Base-by-base conservation (phyloP, 108 stramenopile species). In the Fistulifera solaris region DNA sequence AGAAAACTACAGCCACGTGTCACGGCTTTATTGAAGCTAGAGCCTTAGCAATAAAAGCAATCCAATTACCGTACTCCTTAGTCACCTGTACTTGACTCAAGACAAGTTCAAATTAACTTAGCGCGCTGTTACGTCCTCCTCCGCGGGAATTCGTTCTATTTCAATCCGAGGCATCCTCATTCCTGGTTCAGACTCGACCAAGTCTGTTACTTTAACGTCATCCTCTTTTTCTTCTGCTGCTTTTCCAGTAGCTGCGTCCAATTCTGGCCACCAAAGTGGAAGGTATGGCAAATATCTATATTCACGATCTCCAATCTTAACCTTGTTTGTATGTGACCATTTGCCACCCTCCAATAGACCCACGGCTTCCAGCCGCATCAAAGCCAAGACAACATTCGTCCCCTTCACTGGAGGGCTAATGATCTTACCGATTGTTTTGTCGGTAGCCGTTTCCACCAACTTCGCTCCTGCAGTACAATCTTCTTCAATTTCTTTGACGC, bases 221-320 rank as follows among this genome's bases (percentile, higher is more conserved):
- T 53, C 48, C 0, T 60, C 53, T 3, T 41, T 60, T 35, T 49
- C 52, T 25, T 65, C 58, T 54, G 78, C 77, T 23, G 77, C 83
- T 47, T 91, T 91, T 22, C 89, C 89, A 25, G 74, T 82, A 16
- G 69, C 52, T 18, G 55, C 46, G 55, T 86, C 89, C 50, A 91
- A 68, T n/a, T 67, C 66, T 0, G 89, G 89, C 85, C 85, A 91
- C 89, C 89, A 91, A 0, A 87, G 58, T 43, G 89, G 89, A 35
- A 85, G 45, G 65, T 85, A 91, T 1, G 89, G 89, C 40, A 91
- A 67, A 70, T 72, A 91, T 28, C 89, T 68, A 43, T 71, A 73
- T 50, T 83, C 78, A 21, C 60, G 48, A 18, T 87, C 79, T 0
- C 89, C 89, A 61, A 90, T 73, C 39, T 63, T 49, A 31, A 90